Conservation (phyloP, 2,329 filamentous ascomycete species). For the Epichloe glyceriae region DNA sequence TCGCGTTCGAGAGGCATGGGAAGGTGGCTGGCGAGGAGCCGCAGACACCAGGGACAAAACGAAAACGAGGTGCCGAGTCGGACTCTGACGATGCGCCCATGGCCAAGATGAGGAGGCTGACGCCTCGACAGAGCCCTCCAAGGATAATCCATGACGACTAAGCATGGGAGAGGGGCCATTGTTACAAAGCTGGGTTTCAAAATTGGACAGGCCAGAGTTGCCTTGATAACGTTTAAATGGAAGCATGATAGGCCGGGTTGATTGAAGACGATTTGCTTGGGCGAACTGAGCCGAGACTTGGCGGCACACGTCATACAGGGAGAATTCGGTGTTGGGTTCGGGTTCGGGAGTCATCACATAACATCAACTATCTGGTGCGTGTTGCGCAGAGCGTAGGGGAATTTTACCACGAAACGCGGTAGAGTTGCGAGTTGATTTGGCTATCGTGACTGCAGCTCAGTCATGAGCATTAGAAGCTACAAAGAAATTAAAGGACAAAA, state of each 20-base stretch:
- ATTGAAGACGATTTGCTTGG: too few species aligned
- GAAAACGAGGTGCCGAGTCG: neutral
- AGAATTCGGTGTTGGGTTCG: too few species aligned
- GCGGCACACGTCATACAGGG: too few species aligned
- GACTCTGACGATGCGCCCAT: neutral
- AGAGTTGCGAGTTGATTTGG: neutral
- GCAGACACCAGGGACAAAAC: neutral
- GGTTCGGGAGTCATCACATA: neutral
- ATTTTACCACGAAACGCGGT: neutral
- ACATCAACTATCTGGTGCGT: neutral
- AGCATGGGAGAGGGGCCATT: neutral
- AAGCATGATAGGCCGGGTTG: too few species aligned
- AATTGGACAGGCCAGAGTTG: too few species aligned
- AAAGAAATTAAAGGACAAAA: neutral
- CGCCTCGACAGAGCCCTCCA: neutral
- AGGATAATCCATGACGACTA: neutral
- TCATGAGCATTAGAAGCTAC: neutral
- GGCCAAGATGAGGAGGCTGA: neutral
- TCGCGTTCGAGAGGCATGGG: neutral
- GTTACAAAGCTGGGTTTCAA: too few species aligned
- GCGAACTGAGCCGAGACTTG: too few species aligned
- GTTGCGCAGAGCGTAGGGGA: neutral
- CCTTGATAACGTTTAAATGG: too few species aligned
- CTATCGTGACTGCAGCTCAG: neutral
- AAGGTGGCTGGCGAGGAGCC: neutral